phyloP scores from a whole-genome alignment of 345 rosid species.

The Eucalyptus erythrocorys region DNA sequence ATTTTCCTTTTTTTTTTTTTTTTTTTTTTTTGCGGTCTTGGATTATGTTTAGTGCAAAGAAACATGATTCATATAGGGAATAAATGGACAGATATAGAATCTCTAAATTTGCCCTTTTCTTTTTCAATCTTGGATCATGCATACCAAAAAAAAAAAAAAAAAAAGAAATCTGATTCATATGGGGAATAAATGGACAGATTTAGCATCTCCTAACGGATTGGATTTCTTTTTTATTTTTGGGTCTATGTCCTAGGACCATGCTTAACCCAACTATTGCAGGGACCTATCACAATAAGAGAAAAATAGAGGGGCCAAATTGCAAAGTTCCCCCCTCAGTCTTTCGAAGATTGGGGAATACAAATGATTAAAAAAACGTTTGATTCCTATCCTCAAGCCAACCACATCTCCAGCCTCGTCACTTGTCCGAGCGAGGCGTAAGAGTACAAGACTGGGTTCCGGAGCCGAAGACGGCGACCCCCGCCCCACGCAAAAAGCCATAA shows the following conservation, averaged over 20 bases:
- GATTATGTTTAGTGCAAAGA: no score
- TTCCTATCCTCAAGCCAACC: background rate
- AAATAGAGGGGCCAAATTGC: background rate
- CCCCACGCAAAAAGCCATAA: background rate
- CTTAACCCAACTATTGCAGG: background rate
- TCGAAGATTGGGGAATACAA: background rate
- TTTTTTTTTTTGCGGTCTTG: no score
- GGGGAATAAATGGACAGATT: background rate
- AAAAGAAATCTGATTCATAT: no score
- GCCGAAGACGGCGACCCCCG: background rate
- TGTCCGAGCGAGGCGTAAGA: background rate
- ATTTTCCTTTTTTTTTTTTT: no score
- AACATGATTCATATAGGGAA: no score
- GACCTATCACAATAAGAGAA: background rate
- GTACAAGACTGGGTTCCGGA: background rate
- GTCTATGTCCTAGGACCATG: background rate
- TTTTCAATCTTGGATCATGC: no score
- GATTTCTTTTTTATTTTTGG: background rate
- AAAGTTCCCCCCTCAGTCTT: background rate
- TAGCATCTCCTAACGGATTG: background rate
- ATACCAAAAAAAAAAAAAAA: no score
- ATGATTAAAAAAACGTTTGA: background rate
- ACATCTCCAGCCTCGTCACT: background rate
- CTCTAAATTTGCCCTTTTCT: no score
- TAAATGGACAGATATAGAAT: no score